These are phyloP conservation scores for Penicillium verrucosum DNA, from an alignment of 2,329 filamentous ascomycete species.

Conservation along the genomic window DNA sequence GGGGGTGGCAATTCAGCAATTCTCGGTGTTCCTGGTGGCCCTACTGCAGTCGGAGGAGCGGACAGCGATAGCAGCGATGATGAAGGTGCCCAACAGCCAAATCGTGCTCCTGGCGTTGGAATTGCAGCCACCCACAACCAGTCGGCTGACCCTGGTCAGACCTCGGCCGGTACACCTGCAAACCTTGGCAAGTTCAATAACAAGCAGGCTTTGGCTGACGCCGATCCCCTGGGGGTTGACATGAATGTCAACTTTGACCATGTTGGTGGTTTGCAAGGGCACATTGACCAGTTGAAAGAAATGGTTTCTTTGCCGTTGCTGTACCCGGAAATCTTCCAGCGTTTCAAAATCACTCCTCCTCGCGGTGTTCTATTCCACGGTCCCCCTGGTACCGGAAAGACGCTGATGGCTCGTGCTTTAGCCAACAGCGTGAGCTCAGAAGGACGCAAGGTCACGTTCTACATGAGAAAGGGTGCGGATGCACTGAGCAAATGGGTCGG, in stretches of 20 bases:
- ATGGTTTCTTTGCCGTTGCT: slow-evolving; percentile 94
- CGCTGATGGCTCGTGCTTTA: slow-evolving; percentile 85
- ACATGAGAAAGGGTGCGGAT: slow-evolving; percentile 98
- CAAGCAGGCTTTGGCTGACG: slow-evolving; percentile 85
- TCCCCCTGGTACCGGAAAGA: slow-evolving; percentile 96
- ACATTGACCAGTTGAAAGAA: slow-evolving; percentile 96
- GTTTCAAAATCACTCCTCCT: slow-evolving; percentile 89
- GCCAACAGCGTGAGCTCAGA: slow-evolving; percentile 86
- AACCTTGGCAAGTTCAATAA: slow-evolving; percentile 94
- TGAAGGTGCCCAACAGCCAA: slow-evolving; percentile 67
- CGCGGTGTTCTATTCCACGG: slow-evolving; percentile 95
- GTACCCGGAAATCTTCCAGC: slow-evolving; percentile 89
- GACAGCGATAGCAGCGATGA: slow-evolving; percentile 98
- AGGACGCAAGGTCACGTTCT: slow-evolving; percentile 94
- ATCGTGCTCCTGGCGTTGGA: slow-evolving; percentile 50
- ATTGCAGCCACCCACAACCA: slow-evolving; percentile 52
- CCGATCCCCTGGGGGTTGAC: slow-evolving; percentile 90
- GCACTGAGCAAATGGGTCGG: slow-evolving; percentile 98
- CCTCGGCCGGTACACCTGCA: slow-evolving; percentile 62
- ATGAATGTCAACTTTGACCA: slow-evolving; percentile 89
- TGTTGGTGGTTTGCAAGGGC: slow-evolving; percentile 85
- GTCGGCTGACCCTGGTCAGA: slow-evolving; percentile 54
- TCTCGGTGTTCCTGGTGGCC: slow-evolving; percentile 65
- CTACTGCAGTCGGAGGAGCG: slow-evolving; percentile 70
- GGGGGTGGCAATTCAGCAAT: slow-evolving; percentile 70